Conservation (phyloP, 2,329 filamentous ascomycete species). For the Hypoxylon sp. region DNA sequence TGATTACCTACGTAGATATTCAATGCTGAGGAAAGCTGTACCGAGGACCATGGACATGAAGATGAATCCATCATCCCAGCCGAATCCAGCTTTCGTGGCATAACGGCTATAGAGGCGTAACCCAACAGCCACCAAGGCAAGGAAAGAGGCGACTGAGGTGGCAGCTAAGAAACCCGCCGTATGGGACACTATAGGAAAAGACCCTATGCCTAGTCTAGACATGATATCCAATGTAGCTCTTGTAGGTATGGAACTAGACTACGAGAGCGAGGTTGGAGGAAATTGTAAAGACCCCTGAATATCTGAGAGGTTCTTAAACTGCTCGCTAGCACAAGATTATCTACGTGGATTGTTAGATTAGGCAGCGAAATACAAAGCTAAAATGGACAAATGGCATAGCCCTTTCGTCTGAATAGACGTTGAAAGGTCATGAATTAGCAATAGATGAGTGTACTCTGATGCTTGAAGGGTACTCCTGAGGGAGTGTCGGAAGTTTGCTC, state of each 20-base stretch:
- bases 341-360: background rate
- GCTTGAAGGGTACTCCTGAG: background rate
- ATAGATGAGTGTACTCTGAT: background rate
- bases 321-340: background rate
- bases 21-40: conserved; percentile 3
- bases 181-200: conserved; percentile 11
- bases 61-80: conserved; percentile 22
- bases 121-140: conserved; percentile 5
- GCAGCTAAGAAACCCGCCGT: background rate
- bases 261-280: background rate
- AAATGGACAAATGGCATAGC: background rate
- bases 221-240: background rate
- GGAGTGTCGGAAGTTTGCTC: background rate
- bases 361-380: background rate
- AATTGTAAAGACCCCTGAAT: background rate
- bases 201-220: background rate
- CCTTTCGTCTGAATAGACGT: background rate
- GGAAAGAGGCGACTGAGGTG: conserved; percentile 4
- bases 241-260: background rate
- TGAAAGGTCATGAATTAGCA: background rate
- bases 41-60: conserved; percentile 4
- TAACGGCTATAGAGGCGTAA: conserved; percentile 13
- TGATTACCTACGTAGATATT: conserved; percentile 17
- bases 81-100: conserved; percentile 12
- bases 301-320: background rate